Conservation (phyloP, 805 yeast species). For the Tetrapisispora iriomotensis region DNA sequence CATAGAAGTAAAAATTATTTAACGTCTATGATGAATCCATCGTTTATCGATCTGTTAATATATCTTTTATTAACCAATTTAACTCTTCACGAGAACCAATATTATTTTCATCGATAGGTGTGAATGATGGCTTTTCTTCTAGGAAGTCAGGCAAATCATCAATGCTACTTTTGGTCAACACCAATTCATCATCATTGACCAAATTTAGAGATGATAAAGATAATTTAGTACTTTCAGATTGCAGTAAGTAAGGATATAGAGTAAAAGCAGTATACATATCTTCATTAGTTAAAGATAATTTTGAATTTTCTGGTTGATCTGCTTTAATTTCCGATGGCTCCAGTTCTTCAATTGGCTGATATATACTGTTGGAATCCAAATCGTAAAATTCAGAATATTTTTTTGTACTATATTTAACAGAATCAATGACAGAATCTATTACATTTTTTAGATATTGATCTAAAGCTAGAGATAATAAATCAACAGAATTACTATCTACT, state of each 20-base stretch:
- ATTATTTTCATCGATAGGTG: conserved; percentile 30
- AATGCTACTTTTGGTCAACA: conserved; percentile 23
- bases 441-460: conserved; percentile 70
- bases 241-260: conserved; percentile 56
- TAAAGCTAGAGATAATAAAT: conserved; percentile 66
- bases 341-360: conserved; percentile 12
- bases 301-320: conserved; percentile 4
- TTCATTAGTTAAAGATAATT: conserved; percentile 43
- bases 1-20: not conserved
- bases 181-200: conserved; percentile 45
- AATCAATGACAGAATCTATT: conserved; percentile 64
- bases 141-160: conserved; percentile 28
- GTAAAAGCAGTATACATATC: conserved; percentile 58
- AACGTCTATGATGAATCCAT: not conserved
- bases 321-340: not conserved
- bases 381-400: conserved; percentile 33
- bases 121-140: conserved; percentile 26
- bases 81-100: conserved; percentile 58
- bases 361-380: conserved; percentile 24
- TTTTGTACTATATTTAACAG: conserved; percentile 50
- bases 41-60: conserved; percentile 34
- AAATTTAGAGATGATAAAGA: conserved; percentile 41
- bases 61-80: conserved; percentile 61
- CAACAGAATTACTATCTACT: conserved; percentile 69
- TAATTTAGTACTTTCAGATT: conserved; percentile 49